These are phyloP conservation scores for Ambrosia hybrid DNA, from an alignment of 140 eudicot species.

Conservation along the genomic window DNA sequence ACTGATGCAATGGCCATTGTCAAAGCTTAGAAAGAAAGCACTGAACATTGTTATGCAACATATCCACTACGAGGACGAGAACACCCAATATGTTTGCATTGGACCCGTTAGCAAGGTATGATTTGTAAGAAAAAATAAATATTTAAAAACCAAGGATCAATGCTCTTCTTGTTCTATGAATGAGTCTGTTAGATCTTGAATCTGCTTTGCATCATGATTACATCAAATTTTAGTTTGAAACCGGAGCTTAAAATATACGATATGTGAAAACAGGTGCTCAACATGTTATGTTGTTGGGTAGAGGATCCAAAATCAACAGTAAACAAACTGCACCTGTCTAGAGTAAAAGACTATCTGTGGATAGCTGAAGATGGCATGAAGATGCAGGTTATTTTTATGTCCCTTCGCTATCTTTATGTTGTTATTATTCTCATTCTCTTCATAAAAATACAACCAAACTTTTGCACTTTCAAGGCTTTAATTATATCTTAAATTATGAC, in stretches of 20 bases:
- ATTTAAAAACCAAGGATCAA: too few species aligned
- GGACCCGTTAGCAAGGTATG: slow-evolving; percentile 76
- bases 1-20: slow-evolving; percentile 55
- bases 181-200: too few species aligned
- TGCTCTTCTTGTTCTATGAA: too few species aligned
- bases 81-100: slow-evolving; percentile 48
- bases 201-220: too few species aligned
- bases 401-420: neutral
- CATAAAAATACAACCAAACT: neutral
- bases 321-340: slow-evolving; percentile 46
- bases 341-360: slow-evolving; percentile 70
- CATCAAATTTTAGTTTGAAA: neutral
- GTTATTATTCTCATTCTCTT: neutral
- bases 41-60: slow-evolving; percentile 34
- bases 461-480: neutral
- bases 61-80: slow-evolving; percentile 56
- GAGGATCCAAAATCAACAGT: slow-evolving; percentile 61
- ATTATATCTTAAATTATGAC: neutral
- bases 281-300: slow-evolving; percentile 81
- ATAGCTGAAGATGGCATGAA: slow-evolving; percentile 90
- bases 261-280: slow-evolving; percentile 49
- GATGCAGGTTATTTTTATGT: slow-evolving; percentile 55
- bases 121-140: too few species aligned
- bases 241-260: too few species aligned
- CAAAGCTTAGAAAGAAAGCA: slow-evolving; percentile 57